Evolutionary conservation across 306 rosid genomes (phyloP).

Genomic region (Adenanthera pavonina): DNA sequence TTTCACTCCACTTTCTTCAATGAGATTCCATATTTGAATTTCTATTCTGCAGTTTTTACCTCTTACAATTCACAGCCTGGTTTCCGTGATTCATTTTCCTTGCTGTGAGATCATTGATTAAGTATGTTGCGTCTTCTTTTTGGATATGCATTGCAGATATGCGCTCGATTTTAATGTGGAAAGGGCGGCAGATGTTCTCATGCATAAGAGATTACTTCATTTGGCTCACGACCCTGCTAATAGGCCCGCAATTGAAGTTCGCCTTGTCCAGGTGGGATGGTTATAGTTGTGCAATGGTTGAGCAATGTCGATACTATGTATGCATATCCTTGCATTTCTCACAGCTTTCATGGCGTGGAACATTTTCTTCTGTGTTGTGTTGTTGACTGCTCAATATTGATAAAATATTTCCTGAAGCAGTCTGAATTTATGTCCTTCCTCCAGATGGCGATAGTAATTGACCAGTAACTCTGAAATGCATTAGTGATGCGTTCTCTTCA

Average conservation of each 20-base stretch:
- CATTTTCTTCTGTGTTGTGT: conserved; percentile 11
- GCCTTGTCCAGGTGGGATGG: conserved; percentile 83
- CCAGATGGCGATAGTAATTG: too few species aligned
- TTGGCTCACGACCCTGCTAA: conserved; percentile 85
- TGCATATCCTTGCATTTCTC: conserved; percentile 13
- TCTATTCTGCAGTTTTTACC: background rate
- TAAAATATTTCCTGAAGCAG: background rate
- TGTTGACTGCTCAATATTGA: background rate
- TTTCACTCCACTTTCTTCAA: background rate
- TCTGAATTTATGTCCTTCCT: background rate
- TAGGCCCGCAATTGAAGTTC: conserved; percentile 94
- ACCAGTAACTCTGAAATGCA: too few species aligned
- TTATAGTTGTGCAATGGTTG: background rate
- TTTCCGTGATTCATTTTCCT: conserved; percentile 21
- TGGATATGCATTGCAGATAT: conserved; percentile 62
- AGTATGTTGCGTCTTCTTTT: conserved; percentile 12
- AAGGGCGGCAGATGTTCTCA: conserved; percentile 95
- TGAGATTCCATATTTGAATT: background rate
- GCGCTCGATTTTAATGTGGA: conserved; percentile 97
- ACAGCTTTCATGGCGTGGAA: conserved; percentile 4
- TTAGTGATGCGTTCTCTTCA: too few species aligned
- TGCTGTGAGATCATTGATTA: conserved; percentile 8
- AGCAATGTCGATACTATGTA: conserved; percentile 18
- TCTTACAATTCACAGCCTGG: background rate
- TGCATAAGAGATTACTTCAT: conserved; percentile 87